Percentiles rank a stretch among this genome's conserved stretches.
Conservation (phyloP, 495 filamentous ascomycete species). For the Aspergillus diversus region DNA sequence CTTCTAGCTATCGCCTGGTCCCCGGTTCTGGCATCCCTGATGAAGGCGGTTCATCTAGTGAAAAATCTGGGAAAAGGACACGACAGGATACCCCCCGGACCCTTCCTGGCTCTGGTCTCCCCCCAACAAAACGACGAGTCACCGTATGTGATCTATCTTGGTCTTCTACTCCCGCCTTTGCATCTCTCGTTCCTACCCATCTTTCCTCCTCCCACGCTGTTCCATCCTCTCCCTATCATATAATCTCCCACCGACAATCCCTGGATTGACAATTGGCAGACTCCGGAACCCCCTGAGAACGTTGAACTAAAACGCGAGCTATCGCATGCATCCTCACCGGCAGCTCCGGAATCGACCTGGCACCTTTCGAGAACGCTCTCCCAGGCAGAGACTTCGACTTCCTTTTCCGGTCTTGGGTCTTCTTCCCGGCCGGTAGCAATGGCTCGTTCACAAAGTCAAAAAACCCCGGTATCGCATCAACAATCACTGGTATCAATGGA, state of each 20-base stretch:
- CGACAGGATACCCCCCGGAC: conserved; percentile 53
- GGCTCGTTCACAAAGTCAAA: conserved; percentile 51
- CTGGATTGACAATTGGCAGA: conserved; percentile 56
- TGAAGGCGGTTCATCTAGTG: conserved; percentile 25
- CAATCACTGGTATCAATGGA: conserved; percentile 32
- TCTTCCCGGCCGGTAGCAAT: conserved; percentile 41
- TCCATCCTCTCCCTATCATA: conserved; percentile 25
- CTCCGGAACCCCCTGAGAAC: conserved; percentile 46
- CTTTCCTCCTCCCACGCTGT: conserved; percentile 29
- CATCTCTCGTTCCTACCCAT: conserved; percentile 30
- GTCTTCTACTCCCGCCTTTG: conserved; percentile 43
- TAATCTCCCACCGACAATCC: conserved; percentile 34
- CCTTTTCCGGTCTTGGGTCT: conserved; percentile 30
- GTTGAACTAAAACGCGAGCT: conserved; percentile 39
- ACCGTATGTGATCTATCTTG: conserved; percentile 53
- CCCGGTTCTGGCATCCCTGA: conserved; percentile 29
- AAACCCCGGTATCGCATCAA: conserved; percentile 43
- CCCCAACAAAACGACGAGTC: conserved; percentile 52
- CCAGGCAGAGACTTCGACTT: conserved; percentile 28
- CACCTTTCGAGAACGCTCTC: conserved; percentile 31
- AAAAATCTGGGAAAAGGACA: conserved; percentile 48
- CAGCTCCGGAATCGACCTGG: conserved; percentile 31
- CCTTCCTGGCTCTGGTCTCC: conserved; percentile 45
- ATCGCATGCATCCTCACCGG: conserved; percentile 39
- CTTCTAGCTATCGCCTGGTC: conserved; percentile 28